Evolutionary conservation across 2,329 filamentous ascomycete genomes (phyloP).

Genomic region (Fusarium ambrosium): DNA sequence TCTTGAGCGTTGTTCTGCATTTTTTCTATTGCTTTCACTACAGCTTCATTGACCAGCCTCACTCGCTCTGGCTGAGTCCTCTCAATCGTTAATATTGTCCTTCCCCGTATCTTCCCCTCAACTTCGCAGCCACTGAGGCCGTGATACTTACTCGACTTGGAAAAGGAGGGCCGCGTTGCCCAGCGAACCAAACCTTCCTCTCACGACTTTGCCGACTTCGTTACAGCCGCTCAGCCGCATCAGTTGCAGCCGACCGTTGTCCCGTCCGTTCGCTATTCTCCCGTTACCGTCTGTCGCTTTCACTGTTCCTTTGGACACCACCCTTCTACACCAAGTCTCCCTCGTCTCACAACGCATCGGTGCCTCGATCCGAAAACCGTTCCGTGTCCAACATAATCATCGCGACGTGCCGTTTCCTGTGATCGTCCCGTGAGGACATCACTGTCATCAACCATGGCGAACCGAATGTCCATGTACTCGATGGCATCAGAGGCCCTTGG

Average conservation of each 20-base stretch:
- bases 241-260: conserved; percentile 15
- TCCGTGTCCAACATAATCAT: conserved; percentile 28
- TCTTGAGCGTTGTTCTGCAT: conserved; percentile 38
- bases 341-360: conserved; percentile 21
- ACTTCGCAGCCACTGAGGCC: conserved; percentile 24
- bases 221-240: conserved; percentile 30
- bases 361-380: conserved; percentile 24
- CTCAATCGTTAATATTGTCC: conserved; percentile 53
- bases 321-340: conserved; percentile 13
- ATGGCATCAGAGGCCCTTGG: conserved; percentile 74
- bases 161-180: conserved; percentile 51
- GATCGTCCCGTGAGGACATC: conserved; percentile 57
- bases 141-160: conserved; percentile 36
- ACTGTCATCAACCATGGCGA: conserved; percentile 64
- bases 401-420: conserved; percentile 44
- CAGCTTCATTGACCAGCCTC: conserved; percentile 58
- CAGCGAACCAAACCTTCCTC: conserved; percentile 44
- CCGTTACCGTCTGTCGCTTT: conserved; percentile 29
- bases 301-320: conserved; percentile 11
- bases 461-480: conserved; percentile 78
- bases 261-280: conserved; percentile 35
- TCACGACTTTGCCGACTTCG: conserved; percentile 33
- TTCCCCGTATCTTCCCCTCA: conserved; percentile 26
- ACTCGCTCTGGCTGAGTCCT: conserved; percentile 70
- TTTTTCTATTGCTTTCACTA: conserved; percentile 36